Evolutionary conservation across 163 green algal genomes (phyloP).

Genomic region (Volvox carteri): DNA sequence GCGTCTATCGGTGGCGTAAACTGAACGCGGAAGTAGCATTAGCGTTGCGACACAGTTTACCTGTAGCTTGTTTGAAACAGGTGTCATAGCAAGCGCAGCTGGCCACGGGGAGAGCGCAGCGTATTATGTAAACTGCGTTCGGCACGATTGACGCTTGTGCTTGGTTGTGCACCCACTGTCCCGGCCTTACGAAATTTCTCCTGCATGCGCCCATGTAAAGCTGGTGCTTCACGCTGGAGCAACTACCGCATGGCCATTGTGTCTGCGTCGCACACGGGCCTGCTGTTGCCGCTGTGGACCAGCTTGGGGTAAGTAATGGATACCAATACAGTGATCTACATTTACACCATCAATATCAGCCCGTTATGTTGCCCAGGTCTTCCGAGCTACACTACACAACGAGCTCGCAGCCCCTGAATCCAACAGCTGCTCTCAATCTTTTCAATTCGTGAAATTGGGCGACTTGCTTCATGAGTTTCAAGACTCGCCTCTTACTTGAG

Average conservation of each 20-base stretch:
- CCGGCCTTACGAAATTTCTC: too few relatives aligned
- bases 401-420: not conserved
- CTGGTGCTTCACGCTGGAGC: conserved; percentile 78
- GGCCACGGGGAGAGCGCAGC: too few relatives aligned
- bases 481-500: too few relatives aligned
- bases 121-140: too few relatives aligned
- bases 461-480: not conserved
- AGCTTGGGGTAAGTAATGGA: conserved; percentile 61
- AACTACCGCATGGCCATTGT: conserved; percentile 71
- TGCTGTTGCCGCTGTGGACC: conserved; percentile 70
- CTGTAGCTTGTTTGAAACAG: too few relatives aligned
- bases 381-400: not conserved
- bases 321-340: not conserved
- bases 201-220: conserved; percentile 28
- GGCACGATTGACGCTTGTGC: too few relatives aligned
- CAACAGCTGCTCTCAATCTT: not conserved
- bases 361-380: not conserved
- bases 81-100: too few relatives aligned
- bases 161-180: too few relatives aligned
- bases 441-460: not conserved
- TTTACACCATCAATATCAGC: too few relatives aligned
- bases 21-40: too few relatives aligned
- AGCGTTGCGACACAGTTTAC: too few relatives aligned
- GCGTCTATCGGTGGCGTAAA: too few relatives aligned
- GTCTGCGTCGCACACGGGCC: conserved; percentile 76